A percentile compares a stretch with the other conserved stretches of the same genome.
These are phyloP conservation scores for Botrytis fabae DNA, from an alignment of 2,329 filamentous ascomycete genomes.

Conservation along the genomic window DNA sequence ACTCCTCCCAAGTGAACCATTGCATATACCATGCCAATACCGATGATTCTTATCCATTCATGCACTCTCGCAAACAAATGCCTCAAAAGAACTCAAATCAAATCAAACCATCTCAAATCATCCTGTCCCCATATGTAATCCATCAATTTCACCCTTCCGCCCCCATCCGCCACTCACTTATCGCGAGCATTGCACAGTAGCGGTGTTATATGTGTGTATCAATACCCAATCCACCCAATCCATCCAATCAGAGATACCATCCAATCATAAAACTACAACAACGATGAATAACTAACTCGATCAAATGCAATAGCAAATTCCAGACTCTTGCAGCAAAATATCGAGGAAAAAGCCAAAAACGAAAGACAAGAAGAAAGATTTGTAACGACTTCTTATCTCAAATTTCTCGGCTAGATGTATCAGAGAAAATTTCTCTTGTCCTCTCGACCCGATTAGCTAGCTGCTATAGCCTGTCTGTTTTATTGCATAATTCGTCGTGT, in stretches of 20 bases:
- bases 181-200: slow-evolving; percentile 9
- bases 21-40: slow-evolving; percentile 1
- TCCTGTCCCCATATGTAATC: slow-evolving; percentile 4
- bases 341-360: slow-evolving; percentile 1
- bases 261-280: slow-evolving; percentile 17
- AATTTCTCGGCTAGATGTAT: background rate
- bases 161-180: background rate
- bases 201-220: background rate
- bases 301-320: slow-evolving; percentile 7
- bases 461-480: slow-evolving; percentile 3
- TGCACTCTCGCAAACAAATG: slow-evolving; percentile 17
- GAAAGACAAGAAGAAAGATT: background rate
- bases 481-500: slow-evolving; percentile 11
- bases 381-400: background rate
- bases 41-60: background rate
- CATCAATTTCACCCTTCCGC: slow-evolving; percentile 7
- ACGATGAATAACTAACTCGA: slow-evolving; percentile 15
- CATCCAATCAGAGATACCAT: background rate
- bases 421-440: background rate
- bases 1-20: slow-evolving; percentile 3
- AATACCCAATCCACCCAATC: background rate
- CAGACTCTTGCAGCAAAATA: background rate
- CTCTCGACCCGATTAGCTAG: background rate
- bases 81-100: slow-evolving; percentile 1
- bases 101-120: background rate